Percentiles rank a stretch among this genome's conserved stretches.
Conservation (phyloP, 179 eudicot species). For the Vitellaria paradoxa region DNA sequence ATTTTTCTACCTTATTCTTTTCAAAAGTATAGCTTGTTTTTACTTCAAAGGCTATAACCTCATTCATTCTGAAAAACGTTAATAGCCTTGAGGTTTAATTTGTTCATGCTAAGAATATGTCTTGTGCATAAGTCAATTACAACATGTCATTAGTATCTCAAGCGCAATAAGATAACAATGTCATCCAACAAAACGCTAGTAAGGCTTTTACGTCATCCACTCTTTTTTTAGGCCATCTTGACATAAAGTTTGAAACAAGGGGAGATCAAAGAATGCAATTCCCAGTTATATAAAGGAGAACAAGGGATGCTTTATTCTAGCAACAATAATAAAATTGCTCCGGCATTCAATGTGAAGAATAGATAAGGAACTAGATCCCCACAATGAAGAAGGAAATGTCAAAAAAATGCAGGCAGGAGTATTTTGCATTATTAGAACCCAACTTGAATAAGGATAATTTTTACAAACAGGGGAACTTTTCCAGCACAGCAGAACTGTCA, state of each 20-base stretch:
- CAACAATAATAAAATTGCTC: neutral
- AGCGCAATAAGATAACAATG: no score
- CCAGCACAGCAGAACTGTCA: neutral
- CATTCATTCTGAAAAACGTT: no score
- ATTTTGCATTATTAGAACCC: neutral
- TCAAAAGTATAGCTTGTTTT: no score
- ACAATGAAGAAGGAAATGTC: neutral
- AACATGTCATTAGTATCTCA: no score
- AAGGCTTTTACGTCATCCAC: no score
- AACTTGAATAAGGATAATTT: neutral
- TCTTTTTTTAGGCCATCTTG: neutral
- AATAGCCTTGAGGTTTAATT: no score
- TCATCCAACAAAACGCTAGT: no score
- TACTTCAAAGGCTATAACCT: no score
- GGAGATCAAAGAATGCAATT: neutral
- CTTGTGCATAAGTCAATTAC: no score
- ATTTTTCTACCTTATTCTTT: no score
- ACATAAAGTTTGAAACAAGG: neutral
- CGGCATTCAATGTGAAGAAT: neutral
- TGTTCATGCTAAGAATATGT: no score
- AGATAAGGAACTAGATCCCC: neutral
- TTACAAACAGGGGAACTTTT: neutral
- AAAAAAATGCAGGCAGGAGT: neutral
- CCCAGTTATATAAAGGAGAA: neutral
- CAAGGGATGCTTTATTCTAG: neutral